A percentile compares a stretch with the other conserved stretches of the same genome.
Evolutionary conservation across 2,329 filamentous ascomycete species (phyloP).

Genomic region (Calonectria honghensis): DNA sequence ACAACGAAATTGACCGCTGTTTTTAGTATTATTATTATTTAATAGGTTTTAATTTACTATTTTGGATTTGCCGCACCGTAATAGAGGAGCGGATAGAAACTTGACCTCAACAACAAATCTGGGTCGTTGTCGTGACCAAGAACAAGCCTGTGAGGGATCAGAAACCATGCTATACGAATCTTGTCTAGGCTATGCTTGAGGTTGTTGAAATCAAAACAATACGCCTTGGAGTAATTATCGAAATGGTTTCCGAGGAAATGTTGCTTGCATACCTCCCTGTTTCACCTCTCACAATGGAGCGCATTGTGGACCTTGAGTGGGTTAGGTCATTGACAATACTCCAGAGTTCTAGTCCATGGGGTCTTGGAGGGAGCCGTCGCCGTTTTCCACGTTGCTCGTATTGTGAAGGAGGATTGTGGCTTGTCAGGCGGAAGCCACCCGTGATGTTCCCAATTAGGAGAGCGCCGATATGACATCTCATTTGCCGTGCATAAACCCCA

Average conservation of each 20-base stretch:
- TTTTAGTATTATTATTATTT: neutral
- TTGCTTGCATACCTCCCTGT: neutral
- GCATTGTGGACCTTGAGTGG: neutral
- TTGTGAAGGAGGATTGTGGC: neutral
- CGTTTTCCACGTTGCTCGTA: neutral
- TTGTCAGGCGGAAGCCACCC: neutral
- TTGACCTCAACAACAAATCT: neutral
- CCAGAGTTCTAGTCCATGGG: neutral
- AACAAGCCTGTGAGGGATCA: neutral
- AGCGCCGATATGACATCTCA: neutral
- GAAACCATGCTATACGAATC: neutral
- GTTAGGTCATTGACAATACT: neutral
- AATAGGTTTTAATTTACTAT: no score
- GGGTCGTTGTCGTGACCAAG: neutral
- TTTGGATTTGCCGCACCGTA: no score
- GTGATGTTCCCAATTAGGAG: neutral
- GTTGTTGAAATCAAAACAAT: neutral
- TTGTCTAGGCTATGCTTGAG: neutral
- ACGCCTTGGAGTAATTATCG: neutral
- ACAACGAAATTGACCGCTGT: neutral
- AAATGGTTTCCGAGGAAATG: neutral
- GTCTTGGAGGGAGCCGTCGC: neutral
- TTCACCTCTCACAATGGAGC: neutral
- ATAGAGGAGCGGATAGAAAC: neutral
- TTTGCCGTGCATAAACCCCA: constrained; percentile 1